These are phyloP conservation scores for Calonectria pseudoreteaudii DNA, from an alignment of 2,329 filamentous ascomycete species.

Conservation along the genomic window DNA sequence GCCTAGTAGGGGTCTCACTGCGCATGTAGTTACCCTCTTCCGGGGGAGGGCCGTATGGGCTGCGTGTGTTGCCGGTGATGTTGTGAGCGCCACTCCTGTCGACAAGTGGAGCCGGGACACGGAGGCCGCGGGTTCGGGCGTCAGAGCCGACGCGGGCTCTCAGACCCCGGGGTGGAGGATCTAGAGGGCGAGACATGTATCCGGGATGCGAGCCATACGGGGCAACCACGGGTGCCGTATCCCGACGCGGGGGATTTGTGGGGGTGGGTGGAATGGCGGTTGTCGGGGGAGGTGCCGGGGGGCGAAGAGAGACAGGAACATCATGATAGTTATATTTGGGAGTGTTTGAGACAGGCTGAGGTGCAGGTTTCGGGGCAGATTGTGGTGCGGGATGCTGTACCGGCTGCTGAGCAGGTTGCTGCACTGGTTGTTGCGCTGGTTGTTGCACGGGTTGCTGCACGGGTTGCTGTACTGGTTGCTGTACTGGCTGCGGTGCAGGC, in stretches of 20 bases:
- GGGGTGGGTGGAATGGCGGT: constrained; percentile 23
- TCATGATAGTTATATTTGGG: constrained; percentile 28
- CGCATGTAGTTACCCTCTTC: constrained; percentile 38
- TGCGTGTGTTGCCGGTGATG: constrained; percentile 23
- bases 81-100: constrained; percentile 29
- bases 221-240: constrained; percentile 20
- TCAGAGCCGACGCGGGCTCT: constrained; percentile 42
- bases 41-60: constrained; percentile 38
- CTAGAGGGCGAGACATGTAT: constrained; percentile 38
- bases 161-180: constrained; percentile 42
- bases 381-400: constrained; percentile 21
- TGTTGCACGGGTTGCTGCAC: neutral
- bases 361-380: constrained; percentile 11
- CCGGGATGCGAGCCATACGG: constrained; percentile 22
- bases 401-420: neutral
- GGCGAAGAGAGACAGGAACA: constrained; percentile 9
- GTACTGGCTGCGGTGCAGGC: neutral
- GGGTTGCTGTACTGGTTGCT: neutral
- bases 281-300: constrained; percentile 19
- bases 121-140: constrained; percentile 37
- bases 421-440: neutral
- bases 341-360: constrained; percentile 27
- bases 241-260: constrained; percentile 24
- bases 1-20: constrained; percentile 19
- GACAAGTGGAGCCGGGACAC: constrained; percentile 35